Evolutionary conservation across 2,329 filamentous ascomycete species (phyloP), one percentile per base, ranked within the genome.

Genomic region (Colletotrichum paranaense): DNA sequence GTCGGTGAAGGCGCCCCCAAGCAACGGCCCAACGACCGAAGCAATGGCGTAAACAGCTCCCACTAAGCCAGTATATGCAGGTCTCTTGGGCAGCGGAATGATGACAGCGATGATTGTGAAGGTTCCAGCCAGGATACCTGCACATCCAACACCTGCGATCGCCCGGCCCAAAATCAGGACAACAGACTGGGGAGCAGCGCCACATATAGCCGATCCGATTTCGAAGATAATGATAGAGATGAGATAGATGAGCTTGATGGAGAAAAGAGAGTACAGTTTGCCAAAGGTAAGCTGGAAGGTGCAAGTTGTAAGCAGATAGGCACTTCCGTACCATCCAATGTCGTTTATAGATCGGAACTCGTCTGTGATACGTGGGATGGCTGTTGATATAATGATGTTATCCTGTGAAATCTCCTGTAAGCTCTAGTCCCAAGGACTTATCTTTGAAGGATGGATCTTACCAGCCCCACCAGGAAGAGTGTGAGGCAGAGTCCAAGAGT

Each of bases 21-120:
- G 62, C 4, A 80, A 46, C 5, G 79, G 79, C 1, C 78, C 79
- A 2, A 75, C 72, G 19, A 79, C 72, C 1, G 74, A 75, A 7
- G 86, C 83, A 64, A 87, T 78, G 16, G 83, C 85, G 62, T 82
- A 86, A 52, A 86, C 82, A 30, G 79, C 82, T 11, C 81, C 82
- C 24, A 86, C 77, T 6, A 84, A 73, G 58, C 86, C 86, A n/a
- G 78, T 80, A 59, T 80, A 83, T 38, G 82, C 67, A 28, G 82
- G 80, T 6, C 82, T 73, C 32, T 77, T 78, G 7, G 77, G 77
- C 26, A 80, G 12, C 83, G 68, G 75, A 76, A 35, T 78, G 72
- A 77, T 75, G 30, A 79, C 72, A 35, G 78, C 70, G 30, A 82
- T 78, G 57, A 82, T 81, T 49, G 63, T 73, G 2, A 82, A 76